Evolutionary conservation across 2,329 filamentous ascomycete species (phyloP), one percentile per base, ranked within the genome.

Genomic region (Cadophora malorum): DNA sequence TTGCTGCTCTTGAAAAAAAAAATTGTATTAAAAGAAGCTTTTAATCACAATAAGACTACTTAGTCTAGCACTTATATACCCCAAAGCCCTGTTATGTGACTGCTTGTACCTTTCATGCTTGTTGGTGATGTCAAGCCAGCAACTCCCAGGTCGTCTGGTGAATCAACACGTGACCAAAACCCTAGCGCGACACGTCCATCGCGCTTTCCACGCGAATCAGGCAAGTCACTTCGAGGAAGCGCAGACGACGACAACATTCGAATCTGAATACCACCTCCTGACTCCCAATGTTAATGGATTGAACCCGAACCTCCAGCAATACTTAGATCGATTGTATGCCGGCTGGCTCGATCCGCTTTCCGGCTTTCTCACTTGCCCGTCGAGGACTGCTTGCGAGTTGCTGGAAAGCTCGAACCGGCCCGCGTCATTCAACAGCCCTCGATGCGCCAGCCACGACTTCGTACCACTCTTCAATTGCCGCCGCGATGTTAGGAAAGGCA

Each of bases 401-500:
- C 71, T 72, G 75, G 73, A 76, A 73, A 73, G 70, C 66, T 38
- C 67, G 66, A 56, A 63, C 49, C 60, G 56, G 65, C 64, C 68
- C 64, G 67, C 65, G 45, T 55, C 65, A 14, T 62, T 69, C 63
- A 16, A 62, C 62, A 58, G 68, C 65, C 41, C 33, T 70, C 65
- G 64, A 76, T 76, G 70, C 70, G 69, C 66, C 64, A 62, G 58
- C n/a, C 52, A 59, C 33, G 45, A 63, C 52, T 69, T 47, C 28
- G 31, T 25, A 4, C 31, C 75, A 78, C 65, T 75, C 76, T 50
- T 75, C 76, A 25, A 76, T 77, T 63, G 74, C 72, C 66, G 74
- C 73, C 67, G 72, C 72, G 53, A 81, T 81, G 79, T 71, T 81
- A 66, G 63, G 64, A 28, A 70, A 76, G 55, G 77, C 77, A 31